Conservation (phyloP, 176 grass and related monocot species). For the Oryza coarctata region DNA sequence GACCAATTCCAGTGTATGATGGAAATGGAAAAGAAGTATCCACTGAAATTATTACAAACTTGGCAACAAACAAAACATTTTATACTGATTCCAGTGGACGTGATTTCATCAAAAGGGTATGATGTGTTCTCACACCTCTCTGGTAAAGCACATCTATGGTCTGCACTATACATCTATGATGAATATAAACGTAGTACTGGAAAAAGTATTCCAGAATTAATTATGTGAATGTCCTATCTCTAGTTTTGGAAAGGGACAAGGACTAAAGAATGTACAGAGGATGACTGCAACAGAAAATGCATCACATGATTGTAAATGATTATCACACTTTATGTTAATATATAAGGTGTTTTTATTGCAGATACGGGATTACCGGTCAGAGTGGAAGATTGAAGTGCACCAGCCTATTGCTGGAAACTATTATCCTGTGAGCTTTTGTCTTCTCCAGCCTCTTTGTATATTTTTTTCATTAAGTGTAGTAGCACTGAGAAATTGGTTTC, state of each 20-base stretch:
- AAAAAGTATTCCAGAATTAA: background rate
- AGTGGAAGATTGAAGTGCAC: conserved; percentile 84
- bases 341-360: conserved; percentile 29
- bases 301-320: background rate
- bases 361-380: conserved; percentile 86
- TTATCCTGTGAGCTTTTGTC: conserved; percentile 73
- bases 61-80: conserved; percentile 84
- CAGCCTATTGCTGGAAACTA: conserved; percentile 97
- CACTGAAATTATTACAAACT: conserved; percentile 73
- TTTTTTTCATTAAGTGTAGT: background rate
- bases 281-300: conserved; percentile 1
- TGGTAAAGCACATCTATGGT: background rate
- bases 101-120: conserved; percentile 97
- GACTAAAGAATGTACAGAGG: background rate
- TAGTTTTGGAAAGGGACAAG: background rate
- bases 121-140: background rate
- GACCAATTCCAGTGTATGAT: conserved; percentile 79
- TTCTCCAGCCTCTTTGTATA: conserved; percentile 8
- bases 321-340: conserved; percentile 7
- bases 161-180: background rate
- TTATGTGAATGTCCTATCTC: background rate
- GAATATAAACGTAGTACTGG: background rate
- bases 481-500: conserved; percentile 6
- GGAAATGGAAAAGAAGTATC: conserved; percentile 87
- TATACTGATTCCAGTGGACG: conserved; percentile 92